Base-by-base conservation (phyloP, 1,284 basidiomycete genomes). In the Heterobasidion irregulare region DNA sequence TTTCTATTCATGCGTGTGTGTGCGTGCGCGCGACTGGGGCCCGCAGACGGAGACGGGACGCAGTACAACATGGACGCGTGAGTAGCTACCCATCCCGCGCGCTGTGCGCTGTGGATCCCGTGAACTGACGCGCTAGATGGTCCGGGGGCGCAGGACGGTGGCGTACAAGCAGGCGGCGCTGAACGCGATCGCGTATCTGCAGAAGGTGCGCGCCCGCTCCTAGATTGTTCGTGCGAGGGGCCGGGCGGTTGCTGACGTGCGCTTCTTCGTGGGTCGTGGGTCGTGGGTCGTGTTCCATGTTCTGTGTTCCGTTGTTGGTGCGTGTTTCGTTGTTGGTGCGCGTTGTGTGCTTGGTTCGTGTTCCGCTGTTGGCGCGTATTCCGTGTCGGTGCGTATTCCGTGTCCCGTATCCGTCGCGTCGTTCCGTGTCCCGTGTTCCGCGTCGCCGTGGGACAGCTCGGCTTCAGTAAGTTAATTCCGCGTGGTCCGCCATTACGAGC, bases 51-150 rank as follows among this genome's bases (percentile, higher is more conserved):
- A 0, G 80, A 84, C 61, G 86, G 87, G 2, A 83, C 79, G 59
- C 87, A 90, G 66, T 84, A 86, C 65, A 78, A 83, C 64, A 90
- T 90, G 87, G 83, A 88, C 61, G 82, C 86, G 82, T 84, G 62
- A 65, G 82, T n/a, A n/a, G n/a, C n/a, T n/a, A n/a, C n/a, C n/a
- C n/a, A n/a, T n/a, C n/a, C n/a, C n/a, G n/a, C n/a, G n/a, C n/a
- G n/a, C n/a, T n/a, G n/a, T n/a, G n/a, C n/a, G n/a, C n/a, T n/a
- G n/a, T n/a, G n/a, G n/a, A n/a, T n/a, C n/a, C n/a, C n/a, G n/a
- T 19, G 34, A 26, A 34, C 33, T 32, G 38, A 2, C 32, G 41
- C 49, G n/a, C 48, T 4, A 41, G 19, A 34, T 41, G 10, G 12
- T 2, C 38, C 8, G 38, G 12, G 4, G 38, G n/a, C 38, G 6